Conservation (phyloP, 2,329 filamentous ascomycete genomes). For the Orbilia quercus region DNA sequence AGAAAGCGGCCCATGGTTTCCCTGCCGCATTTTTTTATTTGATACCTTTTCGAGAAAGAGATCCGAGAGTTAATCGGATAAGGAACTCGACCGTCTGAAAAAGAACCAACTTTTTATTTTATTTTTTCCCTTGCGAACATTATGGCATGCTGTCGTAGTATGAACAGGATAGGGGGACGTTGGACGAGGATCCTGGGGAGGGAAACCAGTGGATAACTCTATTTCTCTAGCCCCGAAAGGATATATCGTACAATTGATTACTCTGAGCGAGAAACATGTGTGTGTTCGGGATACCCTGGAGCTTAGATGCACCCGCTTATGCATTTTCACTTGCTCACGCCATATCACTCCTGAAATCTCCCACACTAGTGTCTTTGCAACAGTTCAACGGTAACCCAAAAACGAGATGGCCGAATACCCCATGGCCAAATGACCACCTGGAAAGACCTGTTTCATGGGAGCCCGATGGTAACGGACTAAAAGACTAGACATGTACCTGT, state of each 20-base stretch:
- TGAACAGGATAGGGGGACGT: slow-evolving; percentile 52
- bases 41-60: slow-evolving; percentile 57
- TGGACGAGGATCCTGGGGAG: slow-evolving; percentile 44
- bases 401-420: slow-evolving; percentile 54
- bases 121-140: no score
- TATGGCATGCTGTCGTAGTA: slow-evolving; percentile 17
- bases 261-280: slow-evolving; percentile 36
- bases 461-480: slow-evolving; percentile 57
- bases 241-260: slow-evolving; percentile 55
- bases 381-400: slow-evolving; percentile 55
- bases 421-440: slow-evolving; percentile 57
- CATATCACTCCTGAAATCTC: slow-evolving; percentile 57
- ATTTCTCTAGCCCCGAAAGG: slow-evolving; percentile 52
- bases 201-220: slow-evolving; percentile 47
- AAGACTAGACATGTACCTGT: slow-evolving; percentile 57
- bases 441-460: slow-evolving; percentile 57
- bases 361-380: slow-evolving; percentile 57
- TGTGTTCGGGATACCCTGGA: slow-evolving; percentile 56
- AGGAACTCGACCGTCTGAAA: slow-evolving; percentile 40
- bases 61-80: slow-evolving; percentile 55
- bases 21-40: slow-evolving; percentile 56
- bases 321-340: slow-evolving; percentile 57
- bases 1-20: slow-evolving; percentile 54
- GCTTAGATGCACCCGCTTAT: slow-evolving; percentile 57
- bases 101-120: slow-evolving; percentile 26